A percentile compares a stretch with the other conserved stretches of the same genome.
Evolutionary conservation across 805 yeast genomes (phyloP).

Genomic region (Saturnispora serradocipensis): DNA sequence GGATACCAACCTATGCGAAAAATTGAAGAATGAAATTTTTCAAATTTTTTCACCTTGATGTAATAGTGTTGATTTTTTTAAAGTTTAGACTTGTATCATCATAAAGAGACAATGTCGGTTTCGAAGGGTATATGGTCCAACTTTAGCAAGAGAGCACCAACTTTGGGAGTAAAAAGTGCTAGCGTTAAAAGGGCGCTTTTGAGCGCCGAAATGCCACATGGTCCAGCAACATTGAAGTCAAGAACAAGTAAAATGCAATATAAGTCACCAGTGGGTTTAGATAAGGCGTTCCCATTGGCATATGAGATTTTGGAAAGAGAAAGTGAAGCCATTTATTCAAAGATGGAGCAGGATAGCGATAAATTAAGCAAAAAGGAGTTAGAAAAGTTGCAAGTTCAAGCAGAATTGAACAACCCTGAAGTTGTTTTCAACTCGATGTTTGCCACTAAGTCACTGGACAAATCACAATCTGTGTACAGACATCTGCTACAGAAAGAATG

Average conservation of each 20-base stretch:
- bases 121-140: conserved; percentile 31
- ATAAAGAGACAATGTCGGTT: conserved; percentile 10
- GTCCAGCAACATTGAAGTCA: conserved; percentile 46
- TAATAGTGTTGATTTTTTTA: not conserved
- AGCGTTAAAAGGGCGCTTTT: conserved; percentile 23
- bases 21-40: not conserved
- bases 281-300: conserved; percentile 65
- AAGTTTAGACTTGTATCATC: not conserved
- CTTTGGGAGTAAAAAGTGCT: conserved; percentile 23
- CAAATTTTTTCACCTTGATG: not conserved
- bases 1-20: not conserved
- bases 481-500: conserved; percentile 58
- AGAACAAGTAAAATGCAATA: conserved; percentile 41
- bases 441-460: conserved; percentile 45
- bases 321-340: conserved; percentile 31
- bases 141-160: conserved; percentile 26
- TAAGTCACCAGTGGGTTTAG: conserved; percentile 58
- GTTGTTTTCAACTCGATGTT: conserved; percentile 59
- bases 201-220: conserved; percentile 30
- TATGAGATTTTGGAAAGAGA: conserved; percentile 47
- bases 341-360: conserved; percentile 30
- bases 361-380: conserved; percentile 18
- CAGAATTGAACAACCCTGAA: conserved; percentile 78
- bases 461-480: conserved; percentile 73
- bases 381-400: conserved; percentile 37